These are phyloP conservation scores for Fusarium drepaniforme DNA, from an alignment of 2,329 filamentous ascomycete species.

Conservation along the genomic window DNA sequence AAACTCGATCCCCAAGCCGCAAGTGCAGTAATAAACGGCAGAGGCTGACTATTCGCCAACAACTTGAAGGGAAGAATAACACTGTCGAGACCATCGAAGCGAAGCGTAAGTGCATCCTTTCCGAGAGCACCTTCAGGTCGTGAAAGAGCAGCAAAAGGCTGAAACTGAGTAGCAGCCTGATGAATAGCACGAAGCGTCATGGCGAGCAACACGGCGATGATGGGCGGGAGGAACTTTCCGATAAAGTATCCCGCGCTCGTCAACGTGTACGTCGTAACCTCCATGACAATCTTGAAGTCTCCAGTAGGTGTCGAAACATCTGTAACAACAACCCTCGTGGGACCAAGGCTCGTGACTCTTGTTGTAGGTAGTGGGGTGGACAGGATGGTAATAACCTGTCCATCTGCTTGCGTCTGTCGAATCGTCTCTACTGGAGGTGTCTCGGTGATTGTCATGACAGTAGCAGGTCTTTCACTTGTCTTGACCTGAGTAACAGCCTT, in stretches of 20 bases:
- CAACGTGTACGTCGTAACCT: constrained; percentile 29
- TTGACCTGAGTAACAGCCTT: constrained; percentile 17
- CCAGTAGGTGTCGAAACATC: constrained; percentile 27
- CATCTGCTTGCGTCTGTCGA: constrained; percentile 26
- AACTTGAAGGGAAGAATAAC: constrained; percentile 51
- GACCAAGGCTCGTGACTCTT: constrained; percentile 27
- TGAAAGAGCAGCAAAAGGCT: constrained; percentile 58
- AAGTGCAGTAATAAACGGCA: constrained; percentile 41
- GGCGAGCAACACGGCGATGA: constrained; percentile 54
- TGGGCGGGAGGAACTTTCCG: constrained; percentile 56
- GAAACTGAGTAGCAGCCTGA: constrained; percentile 55
- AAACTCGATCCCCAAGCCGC: constrained; percentile 21
- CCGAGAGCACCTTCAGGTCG: constrained; percentile 52
- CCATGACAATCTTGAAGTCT: constrained; percentile 16
- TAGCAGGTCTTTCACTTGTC: constrained; percentile 26
- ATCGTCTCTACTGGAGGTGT: constrained; percentile 12
- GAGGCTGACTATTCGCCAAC: constrained; percentile 49
- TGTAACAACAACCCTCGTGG: constrained; percentile 28
- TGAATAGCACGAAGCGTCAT: constrained; percentile 56
- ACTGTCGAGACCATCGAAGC: constrained; percentile 53
- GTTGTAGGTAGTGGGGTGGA: constrained; percentile 22
- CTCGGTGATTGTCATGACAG: constrained; percentile 33
- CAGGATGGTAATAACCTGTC: constrained; percentile 22
- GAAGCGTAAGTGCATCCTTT: constrained; percentile 55
- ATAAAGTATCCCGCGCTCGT: constrained; percentile 49